Evolutionary conservation across 805 yeast genomes (phyloP).

Genomic region (Clavispora fructus): DNA sequence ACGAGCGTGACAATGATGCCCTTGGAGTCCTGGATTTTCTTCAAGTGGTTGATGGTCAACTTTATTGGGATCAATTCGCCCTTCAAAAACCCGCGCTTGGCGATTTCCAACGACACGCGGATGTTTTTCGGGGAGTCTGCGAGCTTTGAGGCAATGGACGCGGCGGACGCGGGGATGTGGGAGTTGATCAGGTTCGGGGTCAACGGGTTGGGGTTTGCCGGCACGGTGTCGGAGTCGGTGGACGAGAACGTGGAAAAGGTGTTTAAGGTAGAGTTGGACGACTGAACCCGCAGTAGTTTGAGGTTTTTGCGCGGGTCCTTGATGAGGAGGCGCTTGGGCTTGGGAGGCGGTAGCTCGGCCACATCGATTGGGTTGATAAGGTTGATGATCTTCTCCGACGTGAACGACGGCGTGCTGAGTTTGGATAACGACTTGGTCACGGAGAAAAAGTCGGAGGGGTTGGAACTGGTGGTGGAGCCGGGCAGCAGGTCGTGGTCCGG

Average conservation of each 20-base stretch:
- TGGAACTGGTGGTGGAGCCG: neutral
- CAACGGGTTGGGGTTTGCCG: neutral
- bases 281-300: constrained; percentile 30
- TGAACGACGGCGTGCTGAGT: constrained; percentile 25
- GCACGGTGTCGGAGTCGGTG: constrained; percentile 24
- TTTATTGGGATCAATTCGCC: constrained; percentile 79
- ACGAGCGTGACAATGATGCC: constrained; percentile 79
- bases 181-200: neutral
- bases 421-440: constrained; percentile 24
- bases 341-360: constrained; percentile 57
- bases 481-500: constrained; percentile 10
- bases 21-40: constrained; percentile 59
- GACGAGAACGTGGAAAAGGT: constrained; percentile 29
- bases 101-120: constrained; percentile 31
- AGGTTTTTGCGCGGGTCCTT: constrained; percentile 41
- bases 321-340: constrained; percentile 59
- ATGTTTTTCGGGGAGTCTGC: constrained; percentile 22
- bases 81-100: constrained; percentile 66
- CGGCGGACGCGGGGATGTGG: neutral
- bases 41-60: constrained; percentile 61
- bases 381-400: constrained; percentile 54
- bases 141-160: neutral
- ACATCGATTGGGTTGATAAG: constrained; percentile 75
- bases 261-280: constrained; percentile 29
- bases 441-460: neutral